phyloP scores from a whole-genome alignment of 2,329 filamentous ascomycete genomes.

The Colletotrichum sp. region DNA sequence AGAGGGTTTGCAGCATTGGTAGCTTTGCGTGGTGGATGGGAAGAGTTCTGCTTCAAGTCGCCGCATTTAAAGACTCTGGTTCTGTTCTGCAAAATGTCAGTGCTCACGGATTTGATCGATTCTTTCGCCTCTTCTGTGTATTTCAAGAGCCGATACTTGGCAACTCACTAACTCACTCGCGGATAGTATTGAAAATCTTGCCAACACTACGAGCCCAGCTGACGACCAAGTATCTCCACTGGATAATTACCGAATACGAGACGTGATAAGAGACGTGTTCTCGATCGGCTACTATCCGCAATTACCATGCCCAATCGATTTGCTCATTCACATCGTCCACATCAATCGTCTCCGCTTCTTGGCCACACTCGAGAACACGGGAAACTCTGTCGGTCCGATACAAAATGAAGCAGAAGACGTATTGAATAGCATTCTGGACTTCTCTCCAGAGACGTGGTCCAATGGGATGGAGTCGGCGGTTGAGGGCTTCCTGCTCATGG shows the following conservation, averaged over 20 bases:
- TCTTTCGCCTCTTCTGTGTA: neutral
- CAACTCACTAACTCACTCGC: neutral
- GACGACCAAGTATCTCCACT: constrained; percentile 29
- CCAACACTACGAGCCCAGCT: constrained; percentile 40
- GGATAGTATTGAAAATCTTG: constrained; percentile 34
- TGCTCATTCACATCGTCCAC: constrained; percentile 37
- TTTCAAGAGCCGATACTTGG: neutral
- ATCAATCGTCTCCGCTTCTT: constrained; percentile 40
- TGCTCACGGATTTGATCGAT: rapidly evolving
- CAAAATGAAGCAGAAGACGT: neutral
- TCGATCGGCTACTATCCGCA: constrained; percentile 24
- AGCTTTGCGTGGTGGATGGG: constrained; percentile 13
- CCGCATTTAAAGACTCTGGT: neutral
- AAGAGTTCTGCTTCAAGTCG: neutral
- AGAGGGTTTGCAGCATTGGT: constrained; percentile 22
- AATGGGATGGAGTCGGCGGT: neutral
- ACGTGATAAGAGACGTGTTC: constrained; percentile 32
- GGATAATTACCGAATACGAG: constrained; percentile 24
- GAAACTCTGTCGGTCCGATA: neutral
- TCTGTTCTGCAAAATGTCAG: neutral
- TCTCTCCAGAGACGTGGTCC: constrained; percentile 35
- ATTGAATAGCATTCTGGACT: constrained; percentile 25
- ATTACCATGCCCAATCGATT: constrained; percentile 31
- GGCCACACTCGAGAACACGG: constrained; percentile 12
- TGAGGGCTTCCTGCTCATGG: constrained; percentile 21